Conservation (phyloP, 768 basidiomycete species). For the Albatrellus ellisii region DNA sequence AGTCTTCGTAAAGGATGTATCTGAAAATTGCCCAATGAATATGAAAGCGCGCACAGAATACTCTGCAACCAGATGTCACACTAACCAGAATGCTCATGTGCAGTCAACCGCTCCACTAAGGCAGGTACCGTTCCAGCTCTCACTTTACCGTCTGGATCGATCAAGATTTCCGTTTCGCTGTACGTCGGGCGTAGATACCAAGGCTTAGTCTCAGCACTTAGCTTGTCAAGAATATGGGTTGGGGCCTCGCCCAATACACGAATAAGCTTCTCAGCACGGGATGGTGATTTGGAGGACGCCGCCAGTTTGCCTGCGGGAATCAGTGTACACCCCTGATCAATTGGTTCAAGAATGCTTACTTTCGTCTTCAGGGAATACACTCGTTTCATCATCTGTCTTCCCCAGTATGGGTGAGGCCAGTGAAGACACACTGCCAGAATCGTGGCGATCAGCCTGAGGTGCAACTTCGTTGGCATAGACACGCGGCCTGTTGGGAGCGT, state of each 20-base stretch:
- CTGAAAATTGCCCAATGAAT: slow-evolving; percentile 22
- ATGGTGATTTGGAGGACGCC: slow-evolving; percentile 16
- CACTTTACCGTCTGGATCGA: slow-evolving; percentile 75
- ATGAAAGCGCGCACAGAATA: neutral
- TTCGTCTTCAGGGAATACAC: slow-evolving; percentile 13
- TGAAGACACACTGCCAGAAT: neutral
- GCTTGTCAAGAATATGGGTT: slow-evolving; percentile 26
- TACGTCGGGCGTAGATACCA: slow-evolving; percentile 85
- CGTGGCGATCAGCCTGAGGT: slow-evolving; percentile 1
- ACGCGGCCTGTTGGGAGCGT: slow-evolving; percentile 5
- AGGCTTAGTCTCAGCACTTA: slow-evolving; percentile 37
- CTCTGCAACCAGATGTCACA: neutral
- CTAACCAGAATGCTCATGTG: slow-evolving; percentile 79
- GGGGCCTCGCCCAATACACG: slow-evolving; percentile 54
- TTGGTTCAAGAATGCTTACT: slow-evolving; percentile 6
- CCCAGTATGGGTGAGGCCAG: slow-evolving; percentile 1
- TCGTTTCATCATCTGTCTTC: slow-evolving; percentile 8
- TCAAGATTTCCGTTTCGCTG: slow-evolving; percentile 64
- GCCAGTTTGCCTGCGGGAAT: neutral
- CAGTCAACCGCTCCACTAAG: slow-evolving; percentile 80
- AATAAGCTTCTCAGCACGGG: slow-evolving; percentile 39
- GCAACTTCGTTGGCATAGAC: slow-evolving; percentile 5
- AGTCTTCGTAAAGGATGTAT: slow-evolving; percentile 71
- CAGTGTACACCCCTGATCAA: neutral
- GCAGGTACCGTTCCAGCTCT: slow-evolving; percentile 80